Evolutionary conservation across 140 eudicot species (phyloP), one percentile per base, ranked within the genome.

Genomic region (Flaveria floridana): DNA sequence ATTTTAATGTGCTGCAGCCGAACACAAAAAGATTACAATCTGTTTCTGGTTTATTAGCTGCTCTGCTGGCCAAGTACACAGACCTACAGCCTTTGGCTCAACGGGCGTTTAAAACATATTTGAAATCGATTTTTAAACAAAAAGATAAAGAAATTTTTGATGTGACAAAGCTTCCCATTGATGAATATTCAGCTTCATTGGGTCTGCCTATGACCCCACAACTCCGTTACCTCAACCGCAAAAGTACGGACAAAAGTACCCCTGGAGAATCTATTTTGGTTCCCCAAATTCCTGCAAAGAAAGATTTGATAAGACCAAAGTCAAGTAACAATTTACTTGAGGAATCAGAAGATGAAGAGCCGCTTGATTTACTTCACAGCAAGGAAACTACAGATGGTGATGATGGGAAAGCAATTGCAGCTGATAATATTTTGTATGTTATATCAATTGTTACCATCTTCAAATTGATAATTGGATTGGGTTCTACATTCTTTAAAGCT

Each of bases 191-290:
- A 25, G 99, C 97, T 74, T 94, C 99, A 72, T 70, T 90, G 77
- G 99, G 99, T 76, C 86, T 94, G 73, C 97, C 99, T 7, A 88
- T 88, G 95, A 94, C 99, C 34, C 99, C 99, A 61, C 86, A 88
- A 80, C 82, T 90, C 65, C 93, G 97, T 16, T 87, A 87, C 78
- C 80, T 92, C n/a, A 84, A 85, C 28, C 97, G 82, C 74, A 88
- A 85, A 80, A 73, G 26, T 2, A 74, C 71, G 56, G 88, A 86
- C 65, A 80, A 80, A 72, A 78, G 23, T 14, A 66, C 37, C 34
- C 59, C 83, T 7, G 81, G 30, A 70, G 84, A 82, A 41, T 16
- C 87, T 56, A 42, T 77, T 66, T 61, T 78, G 68, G 79, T 65
- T 59, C 70, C 84, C 20, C 89, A 91, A 39, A 26, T 72, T 69